A percentile compares a stretch with the other conserved stretches of the same genome.
These are phyloP conservation scores for Salicornia ramosissima DNA, from an alignment of 148 eudicot species.

Conservation along the genomic window DNA sequence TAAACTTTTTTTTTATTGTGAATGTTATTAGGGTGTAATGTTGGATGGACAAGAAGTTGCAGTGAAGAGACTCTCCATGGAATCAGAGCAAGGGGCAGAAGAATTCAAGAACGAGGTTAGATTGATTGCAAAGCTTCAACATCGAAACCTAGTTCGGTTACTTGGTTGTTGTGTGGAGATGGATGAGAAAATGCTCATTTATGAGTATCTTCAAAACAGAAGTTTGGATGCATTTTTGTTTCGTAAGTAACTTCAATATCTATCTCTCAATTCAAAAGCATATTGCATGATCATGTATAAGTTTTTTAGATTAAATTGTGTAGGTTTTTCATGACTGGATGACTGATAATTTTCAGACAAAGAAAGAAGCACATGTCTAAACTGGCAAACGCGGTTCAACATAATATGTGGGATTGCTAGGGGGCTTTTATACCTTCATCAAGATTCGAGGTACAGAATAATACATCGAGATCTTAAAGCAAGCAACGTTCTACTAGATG, in stretches of 20 bases:
- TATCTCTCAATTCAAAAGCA: background rate
- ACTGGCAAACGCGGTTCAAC: conserved; percentile 62
- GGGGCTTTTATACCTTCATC: conserved; percentile 78
- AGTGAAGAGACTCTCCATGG: conserved; percentile 67
- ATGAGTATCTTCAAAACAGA: conserved; percentile 61
- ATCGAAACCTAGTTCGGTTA: conserved; percentile 72
- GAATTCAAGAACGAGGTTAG: conserved; percentile 72
- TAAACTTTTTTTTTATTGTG: no score
- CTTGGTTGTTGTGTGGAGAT: conserved; percentile 71
- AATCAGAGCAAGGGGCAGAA: conserved; percentile 65
- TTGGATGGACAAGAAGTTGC: conserved; percentile 57
- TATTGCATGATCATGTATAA: no score
- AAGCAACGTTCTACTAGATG: conserved; percentile 64
- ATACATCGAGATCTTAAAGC: conserved; percentile 75
- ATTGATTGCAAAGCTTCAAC: conserved; percentile 77
- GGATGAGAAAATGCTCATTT: conserved; percentile 68
- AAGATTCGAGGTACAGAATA: conserved; percentile 67
- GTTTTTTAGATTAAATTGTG: background rate
- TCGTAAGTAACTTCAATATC: conserved; percentile 25
- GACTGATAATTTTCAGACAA: conserved; percentile 28
- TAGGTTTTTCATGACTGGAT: background rate
- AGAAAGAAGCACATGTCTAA: conserved; percentile 35
- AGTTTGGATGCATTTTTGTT: conserved; percentile 64
- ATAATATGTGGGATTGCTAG: conserved; percentile 61
- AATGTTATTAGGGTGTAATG: conserved; percentile 44